Percentiles rank a stretch among this genome's conserved stretches.
Evolutionary conservation across 352 stramenopile genomes (phyloP).

Genomic region (Phytophthora constricta): DNA sequence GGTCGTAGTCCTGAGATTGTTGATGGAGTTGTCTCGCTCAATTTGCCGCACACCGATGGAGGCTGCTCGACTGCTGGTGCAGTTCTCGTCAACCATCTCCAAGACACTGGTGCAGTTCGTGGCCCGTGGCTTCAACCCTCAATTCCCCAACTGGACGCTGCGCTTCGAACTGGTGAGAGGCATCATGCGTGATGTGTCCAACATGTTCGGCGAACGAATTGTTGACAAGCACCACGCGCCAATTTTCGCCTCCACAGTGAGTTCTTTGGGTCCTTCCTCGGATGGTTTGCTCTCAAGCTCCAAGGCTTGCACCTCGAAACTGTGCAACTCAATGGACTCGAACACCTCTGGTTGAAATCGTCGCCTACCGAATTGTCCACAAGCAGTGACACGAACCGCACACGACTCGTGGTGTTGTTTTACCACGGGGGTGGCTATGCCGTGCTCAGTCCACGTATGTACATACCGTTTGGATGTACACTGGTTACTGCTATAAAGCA

Average conservation of each 20-base stretch:
- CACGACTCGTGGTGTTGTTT: background rate
- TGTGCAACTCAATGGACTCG: conserved; percentile 44
- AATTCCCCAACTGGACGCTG: conserved; percentile 47
- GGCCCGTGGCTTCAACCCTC: conserved; percentile 25
- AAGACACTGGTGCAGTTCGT: conserved; percentile 7
- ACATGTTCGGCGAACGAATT: conserved; percentile 26
- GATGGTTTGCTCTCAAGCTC: conserved; percentile 21
- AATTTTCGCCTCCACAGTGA: conserved; percentile 32
- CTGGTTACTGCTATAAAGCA: background rate
- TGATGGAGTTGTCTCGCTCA: background rate
- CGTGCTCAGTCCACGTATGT: conserved; percentile 33
- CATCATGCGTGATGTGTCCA: conserved; percentile 20
- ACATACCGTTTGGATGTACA: conserved; percentile 24
- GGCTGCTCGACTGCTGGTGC: background rate
- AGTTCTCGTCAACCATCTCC: background rate
- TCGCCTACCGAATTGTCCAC: background rate
- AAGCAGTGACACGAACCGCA: background rate
- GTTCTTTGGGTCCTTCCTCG: conserved; percentile 27
- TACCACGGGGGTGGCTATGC: conserved; percentile 42
- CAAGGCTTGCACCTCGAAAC: conserved; percentile 26
- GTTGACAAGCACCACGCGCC: conserved; percentile 20
- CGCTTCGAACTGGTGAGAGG: conserved; percentile 39
- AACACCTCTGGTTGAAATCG: conserved; percentile 49
- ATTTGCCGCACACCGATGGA: background rate
- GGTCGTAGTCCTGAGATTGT: background rate